A percentile compares a stretch with the other conserved stretches of the same genome.
phyloP scores from a whole-genome alignment of 306 rosid genomes.

The Rubus parviflorus region DNA sequence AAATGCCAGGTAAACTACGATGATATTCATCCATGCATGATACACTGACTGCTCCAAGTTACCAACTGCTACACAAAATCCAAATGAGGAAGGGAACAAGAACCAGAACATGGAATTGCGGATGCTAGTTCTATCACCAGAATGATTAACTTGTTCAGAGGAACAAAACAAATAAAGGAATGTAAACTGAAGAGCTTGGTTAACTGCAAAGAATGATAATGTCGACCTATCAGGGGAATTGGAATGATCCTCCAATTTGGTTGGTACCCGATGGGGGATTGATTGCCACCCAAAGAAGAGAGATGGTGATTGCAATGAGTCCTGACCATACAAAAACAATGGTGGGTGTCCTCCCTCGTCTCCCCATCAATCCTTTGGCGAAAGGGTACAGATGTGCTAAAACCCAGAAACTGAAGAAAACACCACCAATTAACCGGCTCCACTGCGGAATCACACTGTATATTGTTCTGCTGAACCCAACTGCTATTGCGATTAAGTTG shows the following conservation, averaged over 20 bases:
- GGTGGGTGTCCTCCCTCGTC: conserved; percentile 94
- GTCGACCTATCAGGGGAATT: conserved; percentile 61
- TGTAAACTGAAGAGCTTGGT: conserved; percentile 28
- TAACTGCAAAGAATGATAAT: conserved; percentile 21
- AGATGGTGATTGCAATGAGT: conserved; percentile 82
- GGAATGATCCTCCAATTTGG: conserved; percentile 90
- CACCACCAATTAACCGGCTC: conserved; percentile 88
- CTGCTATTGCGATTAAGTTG: conserved; percentile 86
- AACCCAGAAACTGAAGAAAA: conserved; percentile 98
- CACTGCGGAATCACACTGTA: conserved; percentile 86
- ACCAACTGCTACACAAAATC: conserved; percentile 26
- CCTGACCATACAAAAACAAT: conserved; percentile 99
- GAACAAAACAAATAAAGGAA: conserved; percentile 21
- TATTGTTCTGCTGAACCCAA: conserved; percentile 87
- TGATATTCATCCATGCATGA: conserved; percentile 4
- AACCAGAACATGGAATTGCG: conserved; percentile 12
- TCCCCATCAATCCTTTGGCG: conserved; percentile 94
- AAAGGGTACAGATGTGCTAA: conserved; percentile 92
- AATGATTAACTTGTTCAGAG: conserved; percentile 12
- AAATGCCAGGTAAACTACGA: conserved; percentile 28
- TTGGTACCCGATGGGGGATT: conserved; percentile 69
- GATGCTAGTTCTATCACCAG: conserved; percentile 29
- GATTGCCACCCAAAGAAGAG: conserved; percentile 99
- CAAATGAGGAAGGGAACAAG: conserved; percentile 22
- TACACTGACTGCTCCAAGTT: conserved; percentile 17